phyloP scores from a whole-genome alignment of 140 eudicot genomes.

The Ambrosia hybrid region DNA sequence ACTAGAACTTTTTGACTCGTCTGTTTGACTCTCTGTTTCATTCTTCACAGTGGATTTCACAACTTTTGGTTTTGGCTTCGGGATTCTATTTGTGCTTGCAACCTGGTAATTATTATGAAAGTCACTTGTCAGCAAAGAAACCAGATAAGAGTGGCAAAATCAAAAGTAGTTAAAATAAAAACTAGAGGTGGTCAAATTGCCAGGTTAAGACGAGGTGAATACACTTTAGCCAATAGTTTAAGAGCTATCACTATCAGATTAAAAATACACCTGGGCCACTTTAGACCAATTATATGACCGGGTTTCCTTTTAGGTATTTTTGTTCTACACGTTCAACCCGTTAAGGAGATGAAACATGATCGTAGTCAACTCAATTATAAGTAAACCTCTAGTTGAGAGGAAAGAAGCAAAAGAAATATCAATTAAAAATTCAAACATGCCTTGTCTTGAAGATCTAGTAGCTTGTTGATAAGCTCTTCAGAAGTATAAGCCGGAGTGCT shows the following conservation, averaged over 20 bases:
- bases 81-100: slow-evolving; percentile 66
- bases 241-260: not conserved
- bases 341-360: not conserved
- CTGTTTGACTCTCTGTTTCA: slow-evolving; percentile 52
- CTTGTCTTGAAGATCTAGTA: slow-evolving; percentile 80
- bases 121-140: slow-evolving; percentile 12
- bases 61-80: slow-evolving; percentile 92
- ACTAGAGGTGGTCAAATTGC: not conserved
- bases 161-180: not conserved
- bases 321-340: not conserved
- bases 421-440: slow-evolving; percentile 32
- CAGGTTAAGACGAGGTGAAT: not conserved
- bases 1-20: slow-evolving; percentile 40
- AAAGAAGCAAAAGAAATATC: slow-evolving; percentile 1
- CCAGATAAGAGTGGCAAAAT: not conserved
- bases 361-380: not conserved
- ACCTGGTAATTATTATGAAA: slow-evolving; percentile 47
- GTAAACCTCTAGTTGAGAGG: not conserved
- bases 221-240: not conserved
- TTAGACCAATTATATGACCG: not conserved
- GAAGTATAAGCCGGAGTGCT: slow-evolving; percentile 74
- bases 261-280: not conserved
- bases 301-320: not conserved
- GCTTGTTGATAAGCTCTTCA: slow-evolving; percentile 67
- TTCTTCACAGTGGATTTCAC: slow-evolving; percentile 67